Evolutionary conservation across 345 rosid species (phyloP).

Genomic region (Syzygium aqueum): DNA sequence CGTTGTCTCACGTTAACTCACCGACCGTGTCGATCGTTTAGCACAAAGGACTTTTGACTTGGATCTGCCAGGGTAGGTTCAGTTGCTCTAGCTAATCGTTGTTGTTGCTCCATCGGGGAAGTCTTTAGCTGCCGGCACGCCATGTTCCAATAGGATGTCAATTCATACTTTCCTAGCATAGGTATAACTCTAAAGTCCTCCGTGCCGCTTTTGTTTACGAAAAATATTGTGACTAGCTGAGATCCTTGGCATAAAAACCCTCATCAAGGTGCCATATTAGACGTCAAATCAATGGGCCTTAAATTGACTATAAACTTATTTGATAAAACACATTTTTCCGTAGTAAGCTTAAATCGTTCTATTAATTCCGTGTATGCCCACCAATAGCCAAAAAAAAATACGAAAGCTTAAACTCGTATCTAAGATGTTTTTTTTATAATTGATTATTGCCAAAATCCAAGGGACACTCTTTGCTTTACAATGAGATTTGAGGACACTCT

Average conservation of each 20-base stretch:
- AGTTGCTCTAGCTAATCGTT: neutral
- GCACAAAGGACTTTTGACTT: neutral
- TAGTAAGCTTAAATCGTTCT: neutral
- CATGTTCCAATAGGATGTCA: neutral
- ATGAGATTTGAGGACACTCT: neutral
- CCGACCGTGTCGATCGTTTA: neutral
- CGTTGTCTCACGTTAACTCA: neutral
- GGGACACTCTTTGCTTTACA: neutral
- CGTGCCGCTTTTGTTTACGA: neutral
- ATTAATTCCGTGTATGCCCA: neutral
- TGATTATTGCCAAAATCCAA: neutral
- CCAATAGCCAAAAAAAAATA: no score
- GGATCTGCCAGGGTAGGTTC: neutral
- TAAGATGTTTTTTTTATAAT: no score
- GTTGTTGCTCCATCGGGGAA: no score
- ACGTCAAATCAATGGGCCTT: neutral
- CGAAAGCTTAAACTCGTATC: neutral
- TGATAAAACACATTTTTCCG: no score
- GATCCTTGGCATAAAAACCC: neutral
- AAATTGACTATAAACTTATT: neutral
- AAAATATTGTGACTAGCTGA: neutral
- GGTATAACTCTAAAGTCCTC: neutral
- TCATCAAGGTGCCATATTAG: neutral
- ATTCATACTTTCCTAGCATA: neutral
- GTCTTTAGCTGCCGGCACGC: neutral